Conservation (phyloP, 129 eudicot species). For the Ambrosia artemisiifolia region DNA sequence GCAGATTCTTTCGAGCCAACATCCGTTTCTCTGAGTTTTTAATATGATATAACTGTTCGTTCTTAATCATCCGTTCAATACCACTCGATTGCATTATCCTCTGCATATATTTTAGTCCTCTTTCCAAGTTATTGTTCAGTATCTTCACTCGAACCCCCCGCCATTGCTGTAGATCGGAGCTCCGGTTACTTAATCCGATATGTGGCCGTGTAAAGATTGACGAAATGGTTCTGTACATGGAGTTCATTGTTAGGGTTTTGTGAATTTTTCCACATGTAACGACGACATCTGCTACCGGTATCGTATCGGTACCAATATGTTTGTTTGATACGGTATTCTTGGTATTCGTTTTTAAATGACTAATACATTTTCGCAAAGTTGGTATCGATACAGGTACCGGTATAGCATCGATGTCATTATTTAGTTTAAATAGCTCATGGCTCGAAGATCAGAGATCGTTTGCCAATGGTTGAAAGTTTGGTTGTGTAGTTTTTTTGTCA, state of each 20-base stretch:
- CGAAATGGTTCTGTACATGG: slow-evolving; percentile 11
- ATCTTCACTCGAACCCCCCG: slow-evolving; percentile 89
- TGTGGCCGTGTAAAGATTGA: slow-evolving; percentile 35
- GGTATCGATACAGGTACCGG: no score
- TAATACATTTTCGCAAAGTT: no score
- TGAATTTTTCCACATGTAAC: no score
- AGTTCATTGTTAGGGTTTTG: slow-evolving; percentile 33
- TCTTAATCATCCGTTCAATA: slow-evolving; percentile 73
- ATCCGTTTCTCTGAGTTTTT: slow-evolving; percentile 86
- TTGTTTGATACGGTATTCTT: no score
- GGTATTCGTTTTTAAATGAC: no score
- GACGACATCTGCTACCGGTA: no score
- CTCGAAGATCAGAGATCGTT: no score
- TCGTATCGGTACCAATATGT: no score
- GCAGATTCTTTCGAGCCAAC: slow-evolving; percentile 62
- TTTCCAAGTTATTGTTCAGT: slow-evolving; percentile 59
- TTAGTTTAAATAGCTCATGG: no score
- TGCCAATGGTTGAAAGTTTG: no score
- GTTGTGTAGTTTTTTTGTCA: no score
- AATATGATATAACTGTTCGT: slow-evolving; percentile 53
- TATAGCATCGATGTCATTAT: no score
- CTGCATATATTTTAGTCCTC: slow-evolving; percentile 57
- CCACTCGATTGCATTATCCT: slow-evolving; percentile 88
- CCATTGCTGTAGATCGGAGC: slow-evolving; percentile 57
- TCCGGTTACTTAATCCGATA: slow-evolving; percentile 27